Percentiles rank a stretch among this genome's conserved stretches.
Conservation (phyloP, 2,329 filamentous ascomycete species). For the Hymenoscyphus linearis region DNA sequence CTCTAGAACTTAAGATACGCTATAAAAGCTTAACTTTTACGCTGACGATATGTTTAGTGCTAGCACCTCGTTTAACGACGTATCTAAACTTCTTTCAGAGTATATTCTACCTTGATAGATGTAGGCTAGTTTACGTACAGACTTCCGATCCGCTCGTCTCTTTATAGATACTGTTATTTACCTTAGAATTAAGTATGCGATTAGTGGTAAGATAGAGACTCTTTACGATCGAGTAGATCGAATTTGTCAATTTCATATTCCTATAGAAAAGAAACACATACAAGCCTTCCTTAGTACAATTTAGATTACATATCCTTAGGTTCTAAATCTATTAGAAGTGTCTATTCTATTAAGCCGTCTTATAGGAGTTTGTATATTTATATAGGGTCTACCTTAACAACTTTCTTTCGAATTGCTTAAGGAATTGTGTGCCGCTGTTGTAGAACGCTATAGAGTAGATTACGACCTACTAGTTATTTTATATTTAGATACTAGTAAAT, state of each 20-base stretch:
- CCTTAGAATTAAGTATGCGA: not conserved
- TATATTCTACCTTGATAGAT: not conserved
- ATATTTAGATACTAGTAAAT: not conserved
- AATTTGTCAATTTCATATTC: not conserved
- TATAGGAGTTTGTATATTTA: not conserved
- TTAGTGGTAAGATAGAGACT: not conserved
- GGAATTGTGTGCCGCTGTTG: not conserved
- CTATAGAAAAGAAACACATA: not conserved
- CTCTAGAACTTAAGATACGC: not conserved
- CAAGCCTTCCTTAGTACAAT: not conserved
- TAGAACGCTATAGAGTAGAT: not conserved
- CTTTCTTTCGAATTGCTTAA: not conserved
- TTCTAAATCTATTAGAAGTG: not conserved
- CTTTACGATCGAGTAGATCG: not conserved
- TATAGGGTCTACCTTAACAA: not conserved
- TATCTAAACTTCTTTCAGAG: not conserved
- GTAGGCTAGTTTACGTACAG: not conserved
- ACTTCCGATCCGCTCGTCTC: not conserved
- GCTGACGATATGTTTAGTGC: not conserved
- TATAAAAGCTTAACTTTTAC: not conserved
- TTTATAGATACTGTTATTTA: not conserved
- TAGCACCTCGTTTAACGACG: not conserved
- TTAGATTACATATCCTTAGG: not conserved
- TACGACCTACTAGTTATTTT: too few relatives aligned
- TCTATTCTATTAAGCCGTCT: not conserved